Evolutionary conservation across 495 filamentous ascomycete genomes (phyloP).

Genomic region (Talaromyces proteolyticus): DNA sequence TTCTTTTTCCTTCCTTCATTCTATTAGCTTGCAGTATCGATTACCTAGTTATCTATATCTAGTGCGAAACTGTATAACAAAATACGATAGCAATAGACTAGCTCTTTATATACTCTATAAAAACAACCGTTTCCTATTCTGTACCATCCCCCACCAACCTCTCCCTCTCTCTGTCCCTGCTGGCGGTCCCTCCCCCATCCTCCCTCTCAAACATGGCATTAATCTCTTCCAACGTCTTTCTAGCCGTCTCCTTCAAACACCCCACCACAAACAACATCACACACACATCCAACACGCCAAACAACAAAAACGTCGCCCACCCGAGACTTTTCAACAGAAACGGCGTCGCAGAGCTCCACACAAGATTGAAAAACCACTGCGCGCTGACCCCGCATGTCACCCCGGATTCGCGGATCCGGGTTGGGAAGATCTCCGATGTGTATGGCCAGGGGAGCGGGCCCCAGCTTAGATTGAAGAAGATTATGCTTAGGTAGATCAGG

Average conservation of each 20-base stretch:
- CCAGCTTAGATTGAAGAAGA: slow-evolving; percentile 39
- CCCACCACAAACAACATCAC: slow-evolving; percentile 36
- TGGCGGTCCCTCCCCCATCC: slow-evolving; percentile 5
- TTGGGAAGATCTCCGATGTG: slow-evolving; percentile 39
- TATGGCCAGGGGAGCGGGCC: slow-evolving; percentile 33
- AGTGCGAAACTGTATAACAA: no score
- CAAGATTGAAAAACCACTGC: slow-evolving; percentile 50
- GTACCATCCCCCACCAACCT: background rate
- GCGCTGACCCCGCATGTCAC: slow-evolving; percentile 40
- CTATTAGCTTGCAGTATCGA: no score
- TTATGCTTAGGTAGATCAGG: slow-evolving; percentile 45
- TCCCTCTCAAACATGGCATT: slow-evolving; percentile 47
- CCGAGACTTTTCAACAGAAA: slow-evolving; percentile 42
- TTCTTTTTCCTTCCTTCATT: no score
- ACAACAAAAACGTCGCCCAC: slow-evolving; percentile 48
- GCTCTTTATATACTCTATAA: background rate
- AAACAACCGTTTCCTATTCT: background rate
- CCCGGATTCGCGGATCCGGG: slow-evolving; percentile 43
- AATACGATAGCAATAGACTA: background rate
- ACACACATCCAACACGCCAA: slow-evolving; percentile 30
- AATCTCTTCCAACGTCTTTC: slow-evolving; percentile 72
- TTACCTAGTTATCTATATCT: no score
- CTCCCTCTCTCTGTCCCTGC: background rate
- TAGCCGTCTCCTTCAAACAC: slow-evolving; percentile 56
- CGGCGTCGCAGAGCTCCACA: slow-evolving; percentile 46